Evolutionary conservation across 2,329 filamentous ascomycete species (phyloP), one percentile per base, ranked within the genome.

Genomic region (Diaporthe vexans): DNA sequence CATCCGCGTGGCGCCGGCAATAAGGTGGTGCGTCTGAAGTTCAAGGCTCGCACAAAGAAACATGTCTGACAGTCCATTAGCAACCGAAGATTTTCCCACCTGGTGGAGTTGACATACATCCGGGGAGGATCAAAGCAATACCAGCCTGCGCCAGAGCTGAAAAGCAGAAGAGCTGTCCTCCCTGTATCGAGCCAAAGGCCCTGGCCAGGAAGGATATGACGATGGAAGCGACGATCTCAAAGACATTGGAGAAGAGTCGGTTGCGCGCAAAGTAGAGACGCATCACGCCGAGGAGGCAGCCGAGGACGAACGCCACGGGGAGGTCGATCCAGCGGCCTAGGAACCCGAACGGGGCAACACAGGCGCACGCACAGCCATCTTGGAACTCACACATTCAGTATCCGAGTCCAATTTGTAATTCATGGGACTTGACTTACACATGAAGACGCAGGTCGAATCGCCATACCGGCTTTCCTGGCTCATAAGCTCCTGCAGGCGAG

Each of bases 21-120:
- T 75, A 52, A 75, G 63, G 26, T 72, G 73, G 29, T 71, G 73
- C 33, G 74, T 73, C 46, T 75, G 71, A 19, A 75, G 65, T 59
- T 75, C 74, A 15, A 75, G 61, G 9, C 65, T 75, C 5, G 71
- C 74, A 35, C 71, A 73, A 21, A 75, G 57, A 3, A 75, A 54
- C 26, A 75, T 75, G 37, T 73, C 56, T 57, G 26, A 9, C 2
- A 3, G 19, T 33, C 17, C 29, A 17, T 56, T n/a, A 56, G 52
- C 26, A 6, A 43, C 15, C 7, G 33, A 5, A 1, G 1, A n/a
- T 13, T 4, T n/a, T 11, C 7, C 19, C 10, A 0, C 3, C 15
- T 21, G 6, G 4, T 1, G 8, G 11, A 6, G 10, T 5, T 7
- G 10, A 59, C 56, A 21, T 40, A 59, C 56, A 75, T 1, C 74